These are phyloP conservation scores for Lithohypha guttulata DNA, from an alignment of 2,329 filamentous ascomycete species.

Conservation along the genomic window DNA sequence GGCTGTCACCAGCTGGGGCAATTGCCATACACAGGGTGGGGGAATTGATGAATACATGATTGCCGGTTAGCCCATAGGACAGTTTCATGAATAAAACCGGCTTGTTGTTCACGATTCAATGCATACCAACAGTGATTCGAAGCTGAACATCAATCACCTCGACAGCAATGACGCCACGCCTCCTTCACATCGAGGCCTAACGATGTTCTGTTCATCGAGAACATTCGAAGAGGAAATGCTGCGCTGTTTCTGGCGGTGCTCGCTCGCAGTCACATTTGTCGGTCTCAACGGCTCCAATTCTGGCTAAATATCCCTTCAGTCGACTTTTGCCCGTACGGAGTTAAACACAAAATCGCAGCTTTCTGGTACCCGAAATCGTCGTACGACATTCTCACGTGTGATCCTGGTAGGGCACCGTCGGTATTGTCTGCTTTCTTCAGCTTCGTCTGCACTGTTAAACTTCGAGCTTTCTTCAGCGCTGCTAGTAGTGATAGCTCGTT, in stretches of 20 bases:
- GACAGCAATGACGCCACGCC: too few species aligned
- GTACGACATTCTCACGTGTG: background rate
- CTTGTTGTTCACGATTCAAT: too few species aligned
- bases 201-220: background rate
- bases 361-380: background rate
- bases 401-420: background rate
- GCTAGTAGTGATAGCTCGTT: background rate
- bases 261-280: conserved; percentile 4
- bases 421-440: background rate
- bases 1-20: too few species aligned
- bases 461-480: conserved; percentile 1
- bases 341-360: conserved; percentile 1
- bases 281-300: conserved; percentile 4
- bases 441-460: background rate
- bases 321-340: conserved; percentile 6
- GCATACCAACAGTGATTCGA: too few species aligned
- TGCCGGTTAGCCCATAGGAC: too few species aligned
- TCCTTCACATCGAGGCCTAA: too few species aligned
- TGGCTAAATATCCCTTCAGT: conserved; percentile 4
- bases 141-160: too few species aligned
- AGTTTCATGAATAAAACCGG: too few species aligned
- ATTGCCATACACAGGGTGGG: too few species aligned
- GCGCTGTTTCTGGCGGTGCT: conserved; percentile 3
- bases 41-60: too few species aligned
- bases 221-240: conserved; percentile 8